Conservation (phyloP, 495 filamentous ascomycete species). For the Friedmanniomyces simplex region DNA sequence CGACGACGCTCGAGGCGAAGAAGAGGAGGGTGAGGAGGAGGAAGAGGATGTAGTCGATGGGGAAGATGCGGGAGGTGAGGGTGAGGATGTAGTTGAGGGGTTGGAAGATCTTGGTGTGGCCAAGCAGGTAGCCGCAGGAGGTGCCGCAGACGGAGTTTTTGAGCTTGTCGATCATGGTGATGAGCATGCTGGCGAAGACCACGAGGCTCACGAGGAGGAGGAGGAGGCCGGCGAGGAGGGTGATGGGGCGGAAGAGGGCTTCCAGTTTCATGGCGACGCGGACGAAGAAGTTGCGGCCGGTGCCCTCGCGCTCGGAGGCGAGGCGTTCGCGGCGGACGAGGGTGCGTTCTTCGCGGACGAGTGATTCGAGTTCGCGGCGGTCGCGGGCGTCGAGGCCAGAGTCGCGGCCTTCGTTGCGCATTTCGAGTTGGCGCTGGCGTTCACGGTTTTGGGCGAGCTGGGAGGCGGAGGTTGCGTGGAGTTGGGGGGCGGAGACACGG, state of each 20-base stretch:
- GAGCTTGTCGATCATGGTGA: constrained; percentile 92
- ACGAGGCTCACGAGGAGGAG: constrained; percentile 60
- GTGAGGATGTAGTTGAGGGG: constrained; percentile 89
- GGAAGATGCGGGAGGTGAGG: constrained; percentile 70
- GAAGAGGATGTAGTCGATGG: constrained; percentile 85
- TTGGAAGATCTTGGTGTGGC: constrained; percentile 83
- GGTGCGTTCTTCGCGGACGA: constrained; percentile 83
- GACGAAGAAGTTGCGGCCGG: constrained; percentile 58
- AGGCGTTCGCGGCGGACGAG: constrained; percentile 81
- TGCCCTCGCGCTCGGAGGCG: constrained; percentile 66
- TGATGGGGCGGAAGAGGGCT: constrained; percentile 70
- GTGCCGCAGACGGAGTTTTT: constrained; percentile 87
- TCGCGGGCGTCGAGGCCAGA: constrained; percentile 73
- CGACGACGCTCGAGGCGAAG: constrained; percentile 76
- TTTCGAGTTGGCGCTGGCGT: constrained; percentile 80
- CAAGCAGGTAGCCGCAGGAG: constrained; percentile 88
- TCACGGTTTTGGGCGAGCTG: constrained; percentile 81
- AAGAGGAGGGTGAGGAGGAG: constrained; percentile 71
- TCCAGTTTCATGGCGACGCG: constrained; percentile 65
- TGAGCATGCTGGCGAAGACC: constrained; percentile 83
- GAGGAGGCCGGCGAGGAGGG: constrained; percentile 72
- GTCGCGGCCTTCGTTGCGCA: constrained; percentile 66
- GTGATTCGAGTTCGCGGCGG: constrained; percentile 72
- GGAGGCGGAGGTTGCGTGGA: constrained; percentile 62
- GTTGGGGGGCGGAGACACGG: constrained; percentile 62